Evolutionary conservation across 345 rosid species (phyloP).

Genomic region (Sisymbrium altissimum): DNA sequence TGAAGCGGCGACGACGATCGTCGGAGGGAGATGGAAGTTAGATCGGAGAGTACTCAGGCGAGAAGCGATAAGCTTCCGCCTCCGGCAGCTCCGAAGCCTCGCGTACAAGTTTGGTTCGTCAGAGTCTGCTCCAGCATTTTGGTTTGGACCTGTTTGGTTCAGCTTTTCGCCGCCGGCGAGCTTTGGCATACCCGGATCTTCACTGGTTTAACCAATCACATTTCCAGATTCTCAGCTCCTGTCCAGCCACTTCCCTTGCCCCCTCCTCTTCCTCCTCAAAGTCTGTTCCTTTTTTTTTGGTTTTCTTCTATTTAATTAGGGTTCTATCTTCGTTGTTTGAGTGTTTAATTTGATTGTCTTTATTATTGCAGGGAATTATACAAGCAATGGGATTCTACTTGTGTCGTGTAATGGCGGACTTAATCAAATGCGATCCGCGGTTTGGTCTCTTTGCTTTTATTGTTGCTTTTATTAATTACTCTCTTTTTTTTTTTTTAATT

Average conservation of each 20-base stretch:
- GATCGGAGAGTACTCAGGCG: slow-evolving; percentile 57
- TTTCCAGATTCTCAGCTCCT: slow-evolving; percentile 41
- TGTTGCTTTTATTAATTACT: slow-evolving; percentile 25
- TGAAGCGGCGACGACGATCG: slow-evolving; percentile 73
- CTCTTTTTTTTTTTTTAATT: not conserved
- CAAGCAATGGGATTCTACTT: slow-evolving; percentile 72
- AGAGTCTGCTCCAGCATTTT: slow-evolving; percentile 87
- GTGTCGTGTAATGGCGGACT: slow-evolving; percentile 93
- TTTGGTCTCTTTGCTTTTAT: slow-evolving; percentile 37
- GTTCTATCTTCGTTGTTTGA: not conserved
- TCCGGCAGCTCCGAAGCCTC: slow-evolving; percentile 55
- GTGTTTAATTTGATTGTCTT: not conserved
- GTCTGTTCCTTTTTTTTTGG: slow-evolving; percentile 37
- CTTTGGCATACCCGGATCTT: slow-evolving; percentile 75
- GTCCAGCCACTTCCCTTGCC: slow-evolving; percentile 39
- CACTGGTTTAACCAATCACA: slow-evolving; percentile 44
- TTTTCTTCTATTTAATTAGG: not conserved
- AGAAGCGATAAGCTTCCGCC: slow-evolving; percentile 60
- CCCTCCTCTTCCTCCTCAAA: slow-evolving; percentile 50
- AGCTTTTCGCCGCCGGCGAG: slow-evolving; percentile 79
- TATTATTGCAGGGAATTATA: slow-evolving; percentile 61
- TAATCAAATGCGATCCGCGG: slow-evolving; percentile 98
- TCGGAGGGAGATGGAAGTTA: slow-evolving; percentile 73
- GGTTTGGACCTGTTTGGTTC: slow-evolving; percentile 97
- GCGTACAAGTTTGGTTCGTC: slow-evolving; percentile 80